Evolutionary conservation across 495 filamentous ascomycete genomes (phyloP).

Genomic region (Hyaloscypha finlandica): DNA sequence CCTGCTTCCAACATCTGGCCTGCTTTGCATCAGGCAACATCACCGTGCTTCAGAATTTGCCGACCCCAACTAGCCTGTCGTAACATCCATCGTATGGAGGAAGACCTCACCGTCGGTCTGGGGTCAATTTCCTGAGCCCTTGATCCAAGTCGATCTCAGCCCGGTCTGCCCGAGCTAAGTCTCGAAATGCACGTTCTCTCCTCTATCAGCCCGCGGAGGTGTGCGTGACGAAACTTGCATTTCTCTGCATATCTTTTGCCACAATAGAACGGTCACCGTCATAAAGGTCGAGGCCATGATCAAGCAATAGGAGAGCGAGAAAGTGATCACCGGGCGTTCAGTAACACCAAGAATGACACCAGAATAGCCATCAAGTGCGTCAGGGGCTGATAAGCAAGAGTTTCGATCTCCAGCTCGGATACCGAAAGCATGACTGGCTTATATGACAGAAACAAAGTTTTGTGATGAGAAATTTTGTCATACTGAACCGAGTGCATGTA

Average conservation of each 20-base stretch:
- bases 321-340: constrained; percentile 12
- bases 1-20: constrained; percentile 19
- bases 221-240: constrained; percentile 28
- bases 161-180: constrained; percentile 13
- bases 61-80: constrained; percentile 19
- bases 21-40: constrained; percentile 25
- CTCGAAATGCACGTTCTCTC: constrained; percentile 19
- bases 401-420: constrained; percentile 13
- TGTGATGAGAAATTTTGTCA: constrained; percentile 24
- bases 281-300: constrained; percentile 11
- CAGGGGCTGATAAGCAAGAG: constrained; percentile 1
- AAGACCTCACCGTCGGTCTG: constrained; percentile 5
- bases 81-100: constrained; percentile 14
- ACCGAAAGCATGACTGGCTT: constrained; percentile 3
- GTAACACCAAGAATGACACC: constrained; percentile 1
- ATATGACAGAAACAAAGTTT: constrained; percentile 30
- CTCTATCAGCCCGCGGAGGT: constrained; percentile 15
- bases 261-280: constrained; percentile 17
- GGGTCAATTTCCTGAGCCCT: constrained; percentile 12
- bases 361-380: neutral
- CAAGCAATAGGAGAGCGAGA: constrained; percentile 15
- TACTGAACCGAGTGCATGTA: constrained; percentile 21
- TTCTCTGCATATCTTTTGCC: constrained; percentile 24
- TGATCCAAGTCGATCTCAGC: constrained; percentile 29
- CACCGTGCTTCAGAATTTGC: constrained; percentile 8